These are phyloP conservation scores for Xylaria acuta DNA, from an alignment of 495 filamentous ascomycete genomes.

Conservation along the genomic window DNA sequence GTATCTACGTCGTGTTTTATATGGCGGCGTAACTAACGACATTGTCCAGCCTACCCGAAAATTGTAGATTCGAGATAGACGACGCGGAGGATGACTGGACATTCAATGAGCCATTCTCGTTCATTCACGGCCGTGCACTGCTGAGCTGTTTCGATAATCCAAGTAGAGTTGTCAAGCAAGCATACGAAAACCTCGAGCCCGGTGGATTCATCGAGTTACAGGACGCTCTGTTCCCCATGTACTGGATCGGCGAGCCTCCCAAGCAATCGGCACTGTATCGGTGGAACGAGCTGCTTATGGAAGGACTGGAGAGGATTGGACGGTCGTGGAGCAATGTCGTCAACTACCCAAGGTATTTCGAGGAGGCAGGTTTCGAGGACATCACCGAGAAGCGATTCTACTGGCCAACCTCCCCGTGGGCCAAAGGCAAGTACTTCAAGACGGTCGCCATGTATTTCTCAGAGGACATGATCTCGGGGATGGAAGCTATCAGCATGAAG, in stretches of 20 bases:
- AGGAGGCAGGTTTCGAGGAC: slow-evolving; percentile 39
- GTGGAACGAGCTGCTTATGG: slow-evolving; percentile 44
- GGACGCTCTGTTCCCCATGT: slow-evolving; percentile 46
- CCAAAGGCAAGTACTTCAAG: slow-evolving; percentile 41
- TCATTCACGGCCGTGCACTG: slow-evolving; percentile 60
- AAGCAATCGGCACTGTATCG: slow-evolving; percentile 39
- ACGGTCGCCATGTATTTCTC: slow-evolving; percentile 39
- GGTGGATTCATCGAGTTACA: slow-evolving; percentile 60
- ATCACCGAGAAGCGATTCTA: slow-evolving; percentile 39
- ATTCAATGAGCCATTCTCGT: slow-evolving; percentile 57
- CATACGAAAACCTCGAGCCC: slow-evolving; percentile 53
- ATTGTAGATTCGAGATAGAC: slow-evolving; percentile 60
- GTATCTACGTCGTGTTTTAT: not conserved
- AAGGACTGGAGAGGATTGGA: slow-evolving; percentile 42
- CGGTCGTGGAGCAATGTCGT: slow-evolving; percentile 38
- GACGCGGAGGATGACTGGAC: slow-evolving; percentile 63
- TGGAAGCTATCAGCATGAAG: slow-evolving; percentile 41
- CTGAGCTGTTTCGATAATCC: slow-evolving; percentile 59
- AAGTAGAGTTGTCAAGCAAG: slow-evolving; percentile 50
- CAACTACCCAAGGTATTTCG: slow-evolving; percentile 36
- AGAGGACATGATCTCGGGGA: slow-evolving; percentile 35
- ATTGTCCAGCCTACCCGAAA: slow-evolving; percentile 51
- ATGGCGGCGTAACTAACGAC: slow-evolving; percentile 5
- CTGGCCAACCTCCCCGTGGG: slow-evolving; percentile 44
- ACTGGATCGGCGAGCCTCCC: slow-evolving; percentile 38